Evolutionary conservation across 2,329 filamentous ascomycete species (phyloP).

Genomic region (Penicillium polonicum): DNA sequence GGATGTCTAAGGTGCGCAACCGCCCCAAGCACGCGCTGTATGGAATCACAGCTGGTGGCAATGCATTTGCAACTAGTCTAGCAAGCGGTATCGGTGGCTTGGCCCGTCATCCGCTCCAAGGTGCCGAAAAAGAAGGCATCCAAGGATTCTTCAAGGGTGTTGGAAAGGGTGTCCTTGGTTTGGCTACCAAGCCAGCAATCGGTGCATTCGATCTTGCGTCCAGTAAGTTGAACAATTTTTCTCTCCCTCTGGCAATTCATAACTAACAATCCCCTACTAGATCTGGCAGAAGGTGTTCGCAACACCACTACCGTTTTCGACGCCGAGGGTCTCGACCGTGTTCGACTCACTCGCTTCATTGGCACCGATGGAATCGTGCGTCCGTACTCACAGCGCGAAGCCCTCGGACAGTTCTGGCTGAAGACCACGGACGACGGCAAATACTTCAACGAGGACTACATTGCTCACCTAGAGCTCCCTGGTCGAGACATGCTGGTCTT

Average conservation of each 20-base stretch:
- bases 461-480: constrained; percentile 90
- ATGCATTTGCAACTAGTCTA: constrained; percentile 88
- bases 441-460: constrained; percentile 97
- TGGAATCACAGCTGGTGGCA: constrained; percentile 91
- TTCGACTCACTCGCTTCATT: constrained; percentile 90
- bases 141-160: constrained; percentile 96
- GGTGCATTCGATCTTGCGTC: constrained; percentile 95
- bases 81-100: constrained; percentile 92
- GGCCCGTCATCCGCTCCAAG: constrained; percentile 89
- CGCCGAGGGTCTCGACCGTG: constrained; percentile 86
- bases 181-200: constrained; percentile 96
- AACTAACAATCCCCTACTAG: constrained; percentile 22
- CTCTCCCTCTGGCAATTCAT: not conserved
- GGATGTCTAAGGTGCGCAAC: constrained; percentile 90
- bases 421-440: constrained; percentile 97
- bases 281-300: constrained; percentile 93
- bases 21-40: constrained; percentile 96
- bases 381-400: constrained; percentile 91
- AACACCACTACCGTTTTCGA: constrained; percentile 99
- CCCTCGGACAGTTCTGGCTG: constrained; percentile 95
- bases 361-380: constrained; percentile 89
- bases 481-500: constrained; percentile 86
- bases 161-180: constrained; percentile 86
- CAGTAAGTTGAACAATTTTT: constrained; percentile 43
- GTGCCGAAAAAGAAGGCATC: constrained; percentile 91